Evolutionary conservation across 306 rosid genomes (phyloP).

Genomic region (Gillenia trifoliata): DNA sequence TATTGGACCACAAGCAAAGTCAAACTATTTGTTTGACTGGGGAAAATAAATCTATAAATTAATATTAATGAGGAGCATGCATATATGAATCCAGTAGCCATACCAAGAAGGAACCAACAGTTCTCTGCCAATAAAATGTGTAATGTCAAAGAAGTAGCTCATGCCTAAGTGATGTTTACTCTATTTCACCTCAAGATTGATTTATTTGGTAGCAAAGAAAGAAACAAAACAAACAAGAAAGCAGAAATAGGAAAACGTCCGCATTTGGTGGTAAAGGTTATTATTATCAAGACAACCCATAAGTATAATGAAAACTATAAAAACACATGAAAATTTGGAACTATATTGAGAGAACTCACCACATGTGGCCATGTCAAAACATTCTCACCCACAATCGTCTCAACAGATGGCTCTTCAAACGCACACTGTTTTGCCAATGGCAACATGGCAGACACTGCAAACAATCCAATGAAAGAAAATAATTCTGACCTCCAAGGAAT

Average conservation of each 20-base stretch:
- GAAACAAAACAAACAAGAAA: not conserved
- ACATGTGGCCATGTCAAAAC: slow-evolving; percentile 95
- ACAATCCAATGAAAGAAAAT: slow-evolving; percentile 13
- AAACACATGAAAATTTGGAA: slow-evolving; percentile 1
- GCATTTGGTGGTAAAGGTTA: not conserved
- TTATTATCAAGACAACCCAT: not conserved
- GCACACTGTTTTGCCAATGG: slow-evolving; percentile 97
- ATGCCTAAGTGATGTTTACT: too few relatives aligned
- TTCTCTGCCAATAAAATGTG: too few relatives aligned
- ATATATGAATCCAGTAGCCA: too few relatives aligned
- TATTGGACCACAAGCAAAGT: too few relatives aligned
- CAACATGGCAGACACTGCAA: slow-evolving; percentile 94
- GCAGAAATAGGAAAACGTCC: not conserved
- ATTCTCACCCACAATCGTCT: slow-evolving; percentile 89
- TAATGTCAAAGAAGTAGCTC: too few relatives aligned
- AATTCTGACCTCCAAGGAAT: not conserved
- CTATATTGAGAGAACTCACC: slow-evolving; percentile 46
- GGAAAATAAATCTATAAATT: too few relatives aligned
- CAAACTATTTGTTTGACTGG: too few relatives aligned
- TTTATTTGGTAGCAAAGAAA: not conserved
- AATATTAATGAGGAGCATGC: too few relatives aligned
- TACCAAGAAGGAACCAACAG: too few relatives aligned
- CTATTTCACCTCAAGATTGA: too few relatives aligned
- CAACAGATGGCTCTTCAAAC: slow-evolving; percentile 95
- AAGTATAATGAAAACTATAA: not conserved